A percentile compares a stretch with the other conserved stretches of the same genome.
These are phyloP conservation scores for Neurospora africana DNA, from an alignment of 495 filamentous ascomycete genomes.

Conservation along the genomic window DNA sequence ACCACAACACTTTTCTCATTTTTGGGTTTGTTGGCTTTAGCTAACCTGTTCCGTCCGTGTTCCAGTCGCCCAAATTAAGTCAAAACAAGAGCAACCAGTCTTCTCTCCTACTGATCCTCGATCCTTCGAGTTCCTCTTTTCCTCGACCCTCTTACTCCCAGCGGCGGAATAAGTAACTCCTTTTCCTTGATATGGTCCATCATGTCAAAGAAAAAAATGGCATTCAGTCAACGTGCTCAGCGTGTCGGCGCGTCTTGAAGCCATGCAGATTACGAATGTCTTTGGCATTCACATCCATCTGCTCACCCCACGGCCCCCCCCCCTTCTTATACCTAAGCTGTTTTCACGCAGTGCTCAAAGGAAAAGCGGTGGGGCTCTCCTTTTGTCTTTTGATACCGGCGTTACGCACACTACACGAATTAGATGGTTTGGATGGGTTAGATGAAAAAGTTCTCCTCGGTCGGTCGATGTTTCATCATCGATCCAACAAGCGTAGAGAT, in stretches of 20 bases:
- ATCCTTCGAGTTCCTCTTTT: conserved; percentile 56
- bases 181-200: background rate
- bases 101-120: conserved; percentile 58
- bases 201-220: background rate
- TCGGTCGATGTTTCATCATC: background rate
- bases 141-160: conserved; percentile 49
- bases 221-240: background rate
- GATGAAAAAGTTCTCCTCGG: background rate
- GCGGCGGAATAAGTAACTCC: conserved; percentile 6
- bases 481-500: background rate
- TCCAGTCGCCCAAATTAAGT: conserved; percentile 26
- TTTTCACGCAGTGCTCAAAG: background rate
- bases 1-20: background rate
- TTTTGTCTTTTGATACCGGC: background rate
- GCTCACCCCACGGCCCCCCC: background rate
- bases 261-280: background rate
- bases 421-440: background rate
- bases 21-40: background rate
- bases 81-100: conserved; percentile 30
- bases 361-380: background rate
- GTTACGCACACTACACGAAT: background rate
- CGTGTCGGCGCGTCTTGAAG: background rate
- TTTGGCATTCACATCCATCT: background rate
- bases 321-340: background rate
- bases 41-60: conserved; percentile 3